phyloP scores from a whole-genome alignment of 805 yeast species.

The Saccharomycopsis fibuligera region DNA sequence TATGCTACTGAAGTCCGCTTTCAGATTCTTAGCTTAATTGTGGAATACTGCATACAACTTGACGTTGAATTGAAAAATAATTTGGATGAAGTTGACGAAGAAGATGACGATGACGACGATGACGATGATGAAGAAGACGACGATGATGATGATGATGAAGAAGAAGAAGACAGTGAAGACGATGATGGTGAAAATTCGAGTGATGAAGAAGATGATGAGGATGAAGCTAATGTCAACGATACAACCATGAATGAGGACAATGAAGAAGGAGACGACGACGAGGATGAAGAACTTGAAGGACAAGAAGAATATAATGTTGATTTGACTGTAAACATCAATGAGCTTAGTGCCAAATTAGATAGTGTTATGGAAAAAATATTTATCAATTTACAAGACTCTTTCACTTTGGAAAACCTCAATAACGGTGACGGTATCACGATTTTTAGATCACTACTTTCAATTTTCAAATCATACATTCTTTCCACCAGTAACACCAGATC shows the following conservation, averaged over 20 bases:
- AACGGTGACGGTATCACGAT: slow-evolving; percentile 60
- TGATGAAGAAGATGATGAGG: slow-evolving; percentile 29
- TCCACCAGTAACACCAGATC: slow-evolving; percentile 91
- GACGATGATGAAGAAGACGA: slow-evolving; percentile 34
- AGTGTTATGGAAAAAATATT: slow-evolving; percentile 55
- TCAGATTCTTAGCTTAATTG: slow-evolving; percentile 70
- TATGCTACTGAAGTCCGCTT: slow-evolving; percentile 75
- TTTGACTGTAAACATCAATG: slow-evolving; percentile 41
- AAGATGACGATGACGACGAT: slow-evolving; percentile 50
- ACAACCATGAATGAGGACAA: slow-evolving; percentile 26
- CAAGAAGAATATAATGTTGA: slow-evolving; percentile 44
- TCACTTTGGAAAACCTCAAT: slow-evolving; percentile 45
- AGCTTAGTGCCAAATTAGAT: slow-evolving; percentile 66
- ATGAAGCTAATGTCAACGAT: slow-evolving; percentile 29
- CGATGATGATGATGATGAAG: slow-evolving; percentile 30
- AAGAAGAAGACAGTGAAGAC: slow-evolving; percentile 25
- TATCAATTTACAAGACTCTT: slow-evolving; percentile 39
- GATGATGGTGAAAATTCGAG: slow-evolving; percentile 33
- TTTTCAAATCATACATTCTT: slow-evolving; percentile 74
- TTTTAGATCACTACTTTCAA: slow-evolving; percentile 66
- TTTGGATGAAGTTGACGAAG: slow-evolving; percentile 77
- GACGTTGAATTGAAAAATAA: slow-evolving; percentile 92
- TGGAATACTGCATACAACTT: slow-evolving; percentile 75
- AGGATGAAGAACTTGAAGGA: slow-evolving; percentile 31
- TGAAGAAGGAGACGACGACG: too few relatives aligned